Conservation (phyloP, 768 basidiomycete species). For the Pisolithus orientalis region DNA sequence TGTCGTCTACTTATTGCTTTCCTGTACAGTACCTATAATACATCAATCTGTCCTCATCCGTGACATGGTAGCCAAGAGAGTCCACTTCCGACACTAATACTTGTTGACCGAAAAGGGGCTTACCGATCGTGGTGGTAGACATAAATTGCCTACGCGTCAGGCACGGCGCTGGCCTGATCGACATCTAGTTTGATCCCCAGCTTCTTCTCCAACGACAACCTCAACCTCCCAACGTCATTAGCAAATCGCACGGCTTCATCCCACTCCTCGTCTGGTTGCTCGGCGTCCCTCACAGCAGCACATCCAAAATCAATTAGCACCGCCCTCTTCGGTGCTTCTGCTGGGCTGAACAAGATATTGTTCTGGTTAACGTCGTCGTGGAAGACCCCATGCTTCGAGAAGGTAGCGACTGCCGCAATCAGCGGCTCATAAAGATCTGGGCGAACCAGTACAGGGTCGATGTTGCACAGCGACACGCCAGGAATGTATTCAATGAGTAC, state of each 20-base stretch:
- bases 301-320: not conserved
- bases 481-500: conserved; percentile 1
- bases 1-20: too few species aligned
- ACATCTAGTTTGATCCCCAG: not conserved
- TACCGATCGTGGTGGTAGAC: too few species aligned
- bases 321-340: not conserved
- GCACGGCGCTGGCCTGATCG: too few species aligned
- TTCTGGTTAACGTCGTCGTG: not conserved
- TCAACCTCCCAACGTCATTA: not conserved
- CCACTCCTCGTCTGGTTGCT: not conserved
- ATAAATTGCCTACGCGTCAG: too few species aligned
- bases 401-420: not conserved
- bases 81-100: too few species aligned
- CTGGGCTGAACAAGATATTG: not conserved
- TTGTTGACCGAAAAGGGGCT: too few species aligned
- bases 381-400: not conserved
- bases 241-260: not conserved
- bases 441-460: not conserved
- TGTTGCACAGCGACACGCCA: not conserved
- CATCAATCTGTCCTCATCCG: too few species aligned
- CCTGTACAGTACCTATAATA: too few species aligned
- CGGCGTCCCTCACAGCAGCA: not conserved
- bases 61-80: too few species aligned
- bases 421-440: not conserved
- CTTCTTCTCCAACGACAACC: not conserved